Conservation (phyloP, 2,329 filamentous ascomycete species). For the Bipolaris sorokiniana region DNA sequence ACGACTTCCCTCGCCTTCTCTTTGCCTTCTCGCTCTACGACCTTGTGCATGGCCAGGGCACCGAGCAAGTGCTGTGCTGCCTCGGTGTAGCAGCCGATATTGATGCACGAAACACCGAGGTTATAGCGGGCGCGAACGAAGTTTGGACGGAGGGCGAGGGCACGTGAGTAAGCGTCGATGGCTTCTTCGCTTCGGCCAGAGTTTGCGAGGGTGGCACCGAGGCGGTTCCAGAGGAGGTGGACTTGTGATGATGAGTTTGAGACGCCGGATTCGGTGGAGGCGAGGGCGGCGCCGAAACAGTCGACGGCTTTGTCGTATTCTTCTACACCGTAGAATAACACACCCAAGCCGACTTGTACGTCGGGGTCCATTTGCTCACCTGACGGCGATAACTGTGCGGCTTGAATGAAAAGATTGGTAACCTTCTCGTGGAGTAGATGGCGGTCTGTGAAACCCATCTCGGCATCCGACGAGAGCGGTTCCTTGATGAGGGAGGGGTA, state of each 20-base stretch:
- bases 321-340: constrained; percentile 96
- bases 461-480: constrained; percentile 74
- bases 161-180: constrained; percentile 94
- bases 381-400: constrained; percentile 87
- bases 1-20: constrained; percentile 85
- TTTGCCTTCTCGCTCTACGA: constrained; percentile 83
- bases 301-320: constrained; percentile 99
- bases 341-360: constrained; percentile 94
- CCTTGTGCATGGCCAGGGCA: constrained; percentile 93
- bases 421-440: constrained; percentile 88
- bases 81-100: constrained; percentile 93
- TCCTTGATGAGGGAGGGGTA: constrained; percentile 82
- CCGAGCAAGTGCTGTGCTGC: constrained; percentile 91
- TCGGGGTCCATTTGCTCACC: constrained; percentile 98
- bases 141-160: constrained; percentile 87
- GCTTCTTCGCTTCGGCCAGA: constrained; percentile 92
- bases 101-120: constrained; percentile 94
- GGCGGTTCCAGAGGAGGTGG: constrained; percentile 95
- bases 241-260: constrained; percentile 85
- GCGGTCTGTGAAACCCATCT: constrained; percentile 93
- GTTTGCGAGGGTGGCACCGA: constrained; percentile 95
- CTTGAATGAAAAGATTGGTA: constrained; percentile 87
- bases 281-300: constrained; percentile 92
- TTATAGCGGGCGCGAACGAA: constrained; percentile 98
- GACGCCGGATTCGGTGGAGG: constrained; percentile 80